These are phyloP conservation scores for Aspergillus nidulans DNA, from an alignment of 495 filamentous ascomycete species.

Conservation along the genomic window DNA sequence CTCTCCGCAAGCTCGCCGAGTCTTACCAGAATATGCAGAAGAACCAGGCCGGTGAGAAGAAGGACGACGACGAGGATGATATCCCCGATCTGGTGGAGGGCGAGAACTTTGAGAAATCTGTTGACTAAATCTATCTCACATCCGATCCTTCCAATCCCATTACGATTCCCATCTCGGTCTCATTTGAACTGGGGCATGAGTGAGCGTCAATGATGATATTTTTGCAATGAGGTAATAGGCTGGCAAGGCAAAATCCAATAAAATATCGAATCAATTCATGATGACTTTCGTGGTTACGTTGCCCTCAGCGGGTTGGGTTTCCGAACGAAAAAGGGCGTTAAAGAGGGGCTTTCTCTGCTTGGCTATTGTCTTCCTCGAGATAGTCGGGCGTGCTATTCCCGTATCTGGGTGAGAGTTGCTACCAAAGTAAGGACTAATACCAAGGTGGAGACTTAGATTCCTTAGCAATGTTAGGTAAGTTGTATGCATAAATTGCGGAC, in stretches of 20 bases:
- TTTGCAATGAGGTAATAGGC: background rate
- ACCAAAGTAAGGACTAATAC: too few species aligned
- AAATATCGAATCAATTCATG: background rate
- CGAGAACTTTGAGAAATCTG: slow-evolving; percentile 94
- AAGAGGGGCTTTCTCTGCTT: too few species aligned
- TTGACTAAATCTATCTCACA: slow-evolving; percentile 59
- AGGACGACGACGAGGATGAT: slow-evolving; percentile 76
- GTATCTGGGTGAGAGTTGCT: too few species aligned
- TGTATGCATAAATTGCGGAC: background rate
- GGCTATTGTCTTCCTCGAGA: too few species aligned
- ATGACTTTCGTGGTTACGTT: too few species aligned
- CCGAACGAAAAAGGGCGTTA: too few species aligned
- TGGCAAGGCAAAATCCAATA: background rate
- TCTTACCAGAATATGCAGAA: slow-evolving; percentile 99
- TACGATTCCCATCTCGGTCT: background rate
- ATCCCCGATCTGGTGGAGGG: slow-evolving; percentile 95
- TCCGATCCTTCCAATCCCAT: background rate
- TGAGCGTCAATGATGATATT: slow-evolving; percentile 2
- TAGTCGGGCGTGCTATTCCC: too few species aligned
- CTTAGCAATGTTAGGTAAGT: background rate
- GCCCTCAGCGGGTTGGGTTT: too few species aligned
- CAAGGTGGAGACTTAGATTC: too few species aligned
- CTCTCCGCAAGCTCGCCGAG: slow-evolving; percentile 95
- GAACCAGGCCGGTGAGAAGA: slow-evolving; percentile 70
- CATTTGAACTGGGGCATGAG: background rate